Base-by-base conservation (phyloP, 2,329 filamentous ascomycete species). In the Fusarium aywerte region DNA sequence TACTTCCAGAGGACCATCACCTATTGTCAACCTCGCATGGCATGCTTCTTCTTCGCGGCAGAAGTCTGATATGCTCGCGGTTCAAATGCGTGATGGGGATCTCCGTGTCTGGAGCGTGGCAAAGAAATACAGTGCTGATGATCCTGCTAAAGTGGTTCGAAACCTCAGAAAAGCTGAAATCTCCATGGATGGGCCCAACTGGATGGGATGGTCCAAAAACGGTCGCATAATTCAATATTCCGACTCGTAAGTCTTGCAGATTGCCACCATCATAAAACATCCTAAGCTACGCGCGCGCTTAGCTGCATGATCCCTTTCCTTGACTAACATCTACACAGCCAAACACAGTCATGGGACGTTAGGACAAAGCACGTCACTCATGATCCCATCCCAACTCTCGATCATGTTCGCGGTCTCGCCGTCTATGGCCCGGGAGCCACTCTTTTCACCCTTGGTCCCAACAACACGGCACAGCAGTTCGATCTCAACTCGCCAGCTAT, bases 171-270 rank as follows among this genome's bases (percentile, higher is more conserved):
- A 92, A 72, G 89, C 89, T 9, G 93, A 97, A 63, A 89, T 89
- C 68, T 89, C 86, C 69, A 82, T 88, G 32, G 81, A 88, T 4
- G 93, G 93, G 2, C 90, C 92, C 35, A 97, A 97, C 76, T 99
- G 96, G 96, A 94, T 97, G 84, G 91, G 89, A 20, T 99, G 96
- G 96, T 98, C 96, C 0, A 98, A 97, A 80, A 98, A 97, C 81
- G 96, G 96, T 36, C 91, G 94, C 69, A 93, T 99, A 68, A 89
- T 99, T 67, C 96, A 99, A 79, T 94, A 89, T 78, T 91, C 92
- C 7, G 93, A 97, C 79, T 89, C 90, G 94, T 97, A 84, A 82
- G 92, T 87, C 54, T 38, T 31, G 56, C 48, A 36, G 16, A 51
- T 52, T 62, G 38, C 66, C 59, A 67, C 62, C 61, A 58, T 53